phyloP scores from a whole-genome alignment of 2,329 filamentous ascomycete genomes.

The Aotearoamyces nothofagi region DNA sequence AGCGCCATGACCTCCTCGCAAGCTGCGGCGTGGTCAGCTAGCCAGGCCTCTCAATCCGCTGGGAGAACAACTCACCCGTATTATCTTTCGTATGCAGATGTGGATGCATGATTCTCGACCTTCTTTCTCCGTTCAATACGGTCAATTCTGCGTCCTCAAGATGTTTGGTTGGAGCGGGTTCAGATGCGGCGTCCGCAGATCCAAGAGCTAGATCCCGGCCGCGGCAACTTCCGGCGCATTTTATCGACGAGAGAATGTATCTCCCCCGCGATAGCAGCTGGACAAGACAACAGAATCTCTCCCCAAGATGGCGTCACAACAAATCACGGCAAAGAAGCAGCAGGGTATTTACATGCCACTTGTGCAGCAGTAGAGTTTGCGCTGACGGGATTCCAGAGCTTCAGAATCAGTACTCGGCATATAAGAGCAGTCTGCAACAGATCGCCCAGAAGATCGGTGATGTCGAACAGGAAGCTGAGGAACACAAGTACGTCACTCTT shows the following conservation, averaged over 20 bases:
- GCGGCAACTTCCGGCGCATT: slow-evolving; percentile 6
- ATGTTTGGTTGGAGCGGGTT: no score
- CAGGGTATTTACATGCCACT: slow-evolving; percentile 14
- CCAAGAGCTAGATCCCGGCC: no score
- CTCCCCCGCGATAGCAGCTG: no score
- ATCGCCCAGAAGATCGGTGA: slow-evolving; percentile 94
- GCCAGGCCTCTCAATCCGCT: not conserved
- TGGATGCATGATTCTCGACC: slow-evolving; percentile 93
- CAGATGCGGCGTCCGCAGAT: no score
- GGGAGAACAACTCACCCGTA: slow-evolving; percentile 62
- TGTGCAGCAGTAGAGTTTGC: not conserved
- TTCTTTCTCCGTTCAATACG: no score
- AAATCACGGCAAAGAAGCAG: slow-evolving; percentile 18
- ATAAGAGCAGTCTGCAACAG: slow-evolving; percentile 68
- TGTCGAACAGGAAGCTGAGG: slow-evolving; percentile 92
- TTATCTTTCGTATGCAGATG: slow-evolving; percentile 92
- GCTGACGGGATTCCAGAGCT: slow-evolving; percentile 39
- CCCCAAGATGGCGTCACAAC: slow-evolving; percentile 17
- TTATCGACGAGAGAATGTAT: no score
- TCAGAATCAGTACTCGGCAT: slow-evolving; percentile 66
- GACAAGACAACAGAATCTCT: not conserved
- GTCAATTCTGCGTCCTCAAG: no score
- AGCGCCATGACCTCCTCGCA: slow-evolving; percentile 90
- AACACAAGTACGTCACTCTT: slow-evolving; percentile 68
- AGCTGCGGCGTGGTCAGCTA: slow-evolving; percentile 33